Evolutionary conservation across 441 rosid genomes (phyloP), one percentile per base, ranked within the genome.

Genomic region (Croton setiger): DNA sequence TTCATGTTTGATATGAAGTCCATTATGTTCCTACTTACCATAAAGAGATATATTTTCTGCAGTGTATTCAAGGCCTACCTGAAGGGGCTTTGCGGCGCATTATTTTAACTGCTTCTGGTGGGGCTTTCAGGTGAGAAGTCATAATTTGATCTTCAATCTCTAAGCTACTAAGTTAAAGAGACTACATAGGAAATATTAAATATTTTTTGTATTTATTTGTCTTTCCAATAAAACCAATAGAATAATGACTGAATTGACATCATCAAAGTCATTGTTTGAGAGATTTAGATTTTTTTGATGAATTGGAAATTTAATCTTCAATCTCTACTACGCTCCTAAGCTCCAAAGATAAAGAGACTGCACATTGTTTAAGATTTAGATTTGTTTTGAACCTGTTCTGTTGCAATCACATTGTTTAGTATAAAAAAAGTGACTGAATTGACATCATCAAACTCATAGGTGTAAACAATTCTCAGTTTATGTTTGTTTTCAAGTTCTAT

Each of bases 71-170:
- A 71, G 97, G 98, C 69, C 83, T 91, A 62, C 88, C 92, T 0
- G 96, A 90, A 67, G 96, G 90, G 66, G 94, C 96, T 72, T 85
- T 94, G 21, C 79, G 96, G 63, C 86, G 82, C 33, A 90, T 91
- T 63, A 91, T 94, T 74, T 87, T 94, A 70, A 94, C 98, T 43
- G 97, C 97, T 43, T 94, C 98, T 72, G 98, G 98, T 73, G 98
- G 98, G 64, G 88, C 97, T 68, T 94, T 91, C 90, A 94, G 97
- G 98, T 94, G 72, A 65, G 85, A 63, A 64, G 37, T 73, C 66
- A 39, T 59, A 65, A 37, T 64, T 63, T 70, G 60, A 64, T 52
- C 73, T 72, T 47, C 47, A 31, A 58, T 72, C 18, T 66, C 49
- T 61, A 27, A 64, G 72, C 54, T 64, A 41, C 23, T 31, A 41